Evolutionary conservation across 495 filamentous ascomycete genomes (phyloP), one percentile per base, ranked within the genome.

Genomic region (Friedmanniomyces simplex): DNA sequence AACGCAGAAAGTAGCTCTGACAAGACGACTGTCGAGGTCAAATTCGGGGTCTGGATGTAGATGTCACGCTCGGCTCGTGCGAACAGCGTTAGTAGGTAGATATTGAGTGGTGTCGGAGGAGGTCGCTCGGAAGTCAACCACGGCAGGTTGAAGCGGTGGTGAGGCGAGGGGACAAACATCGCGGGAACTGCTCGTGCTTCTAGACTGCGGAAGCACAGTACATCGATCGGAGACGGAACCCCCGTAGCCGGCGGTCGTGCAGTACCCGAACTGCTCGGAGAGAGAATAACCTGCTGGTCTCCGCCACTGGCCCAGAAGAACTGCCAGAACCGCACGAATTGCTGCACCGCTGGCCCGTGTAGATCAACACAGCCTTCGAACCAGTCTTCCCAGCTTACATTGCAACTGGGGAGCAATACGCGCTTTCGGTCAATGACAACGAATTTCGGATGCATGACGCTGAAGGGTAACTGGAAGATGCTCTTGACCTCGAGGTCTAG

Each of bases 371-470:
- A 85, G 1, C 82, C 82, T 68, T 89, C 86, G 26, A 88, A 76
- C 86, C 86, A 90, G 14, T 75, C 59, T 66, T 88, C 86, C 81
- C 82, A 87, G 63, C 83, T 87, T 0, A 90, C 78, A 66, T 90
- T 90, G 63, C 82, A 84, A 61, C 82, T 85, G 0, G 84, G 84
- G 12, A 88, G 64, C 37, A 79, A 76, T 2, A 81, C 81, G 1
- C 63, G 73, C 36, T 74, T 63, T 10, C 84, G 73, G 63, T 90
- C 86, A 14, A 89, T 68, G 49, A 90, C 76, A 47, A 87, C 73
- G 59, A 84, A 88, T 65, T 90, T 90, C 1, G 84, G 81, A 63
- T 89, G 86, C 76, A 89, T 82, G 1, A 89, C 80, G 54, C 83
- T 85, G 63, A 90, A 83, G 2, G 86, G 86, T 3, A 79, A 70